Percentiles rank a stretch among this genome's conserved stretches.
These are phyloP conservation scores for Zalaria obscura DNA, from an alignment of 2,329 filamentous ascomycete genomes.

Conservation along the genomic window DNA sequence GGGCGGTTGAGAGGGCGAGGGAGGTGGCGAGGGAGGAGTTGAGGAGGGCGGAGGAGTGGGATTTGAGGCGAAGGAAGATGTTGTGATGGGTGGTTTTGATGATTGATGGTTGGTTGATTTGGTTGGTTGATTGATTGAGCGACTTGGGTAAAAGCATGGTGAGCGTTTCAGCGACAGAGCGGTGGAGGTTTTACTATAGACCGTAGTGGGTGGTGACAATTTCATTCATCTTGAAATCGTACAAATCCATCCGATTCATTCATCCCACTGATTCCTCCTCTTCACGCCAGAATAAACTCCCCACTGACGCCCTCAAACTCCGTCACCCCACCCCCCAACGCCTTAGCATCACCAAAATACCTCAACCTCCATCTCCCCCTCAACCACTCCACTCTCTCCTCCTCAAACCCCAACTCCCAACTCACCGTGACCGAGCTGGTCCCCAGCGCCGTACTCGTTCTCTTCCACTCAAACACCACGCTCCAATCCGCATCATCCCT, in stretches of 20 bases:
- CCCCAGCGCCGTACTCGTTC: conserved; percentile 54
- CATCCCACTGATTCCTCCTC: too few relatives aligned
- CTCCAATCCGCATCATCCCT: conserved; percentile 72
- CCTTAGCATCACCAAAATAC: conserved; percentile 78
- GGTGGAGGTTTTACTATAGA: too few relatives aligned
- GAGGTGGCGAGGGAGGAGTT: conserved; percentile 16
- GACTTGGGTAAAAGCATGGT: too few relatives aligned
- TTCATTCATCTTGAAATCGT: too few relatives aligned
- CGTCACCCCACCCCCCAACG: conserved; percentile 44
- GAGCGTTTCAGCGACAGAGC: too few relatives aligned
- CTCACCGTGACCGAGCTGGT: conserved; percentile 64
- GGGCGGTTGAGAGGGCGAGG: conserved; percentile 16
- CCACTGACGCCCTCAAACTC: conserved; percentile 56
- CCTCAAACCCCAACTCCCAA: conserved; percentile 53
- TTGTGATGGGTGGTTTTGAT: background rate
- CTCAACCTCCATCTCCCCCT: conserved; percentile 59
- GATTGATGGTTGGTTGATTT: too few relatives aligned
- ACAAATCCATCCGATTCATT: too few relatives aligned
- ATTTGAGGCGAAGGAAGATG: conserved; percentile 11
- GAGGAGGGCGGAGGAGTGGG: conserved; percentile 18
- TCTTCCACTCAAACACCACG: conserved; percentile 65
- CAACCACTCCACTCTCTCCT: conserved; percentile 10
- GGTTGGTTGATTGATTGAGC: too few relatives aligned
- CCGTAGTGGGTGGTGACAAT: too few relatives aligned
- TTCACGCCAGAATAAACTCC: conserved; percentile 25